Conservation (phyloP, 345 rosid genomes). For the Murraya paniculata region DNA sequence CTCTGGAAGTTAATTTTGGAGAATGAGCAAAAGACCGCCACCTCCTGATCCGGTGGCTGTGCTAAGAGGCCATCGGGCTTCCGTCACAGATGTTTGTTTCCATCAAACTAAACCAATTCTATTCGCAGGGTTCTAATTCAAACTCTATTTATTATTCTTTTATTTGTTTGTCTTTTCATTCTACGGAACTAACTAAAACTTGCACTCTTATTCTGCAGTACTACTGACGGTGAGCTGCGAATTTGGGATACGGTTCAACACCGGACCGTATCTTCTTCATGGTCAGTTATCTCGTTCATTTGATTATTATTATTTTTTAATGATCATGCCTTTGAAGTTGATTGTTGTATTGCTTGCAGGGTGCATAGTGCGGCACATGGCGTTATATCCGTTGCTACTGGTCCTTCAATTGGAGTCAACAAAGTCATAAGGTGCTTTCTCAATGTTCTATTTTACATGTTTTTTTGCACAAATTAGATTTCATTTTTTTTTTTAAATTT, state of each 20-base stretch:
- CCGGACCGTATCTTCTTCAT: constrained; percentile 67
- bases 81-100: constrained; percentile 77
- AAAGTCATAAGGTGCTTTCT: constrained; percentile 69
- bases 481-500: neutral
- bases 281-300: constrained; percentile 30
- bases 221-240: constrained; percentile 86
- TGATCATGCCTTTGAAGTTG: constrained; percentile 6
- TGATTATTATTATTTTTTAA: neutral
- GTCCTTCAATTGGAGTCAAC: constrained; percentile 56
- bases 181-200: neutral
- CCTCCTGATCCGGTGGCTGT: constrained; percentile 94
- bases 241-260: constrained; percentile 79
- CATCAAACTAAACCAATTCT: constrained; percentile 65
- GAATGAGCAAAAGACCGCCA: constrained; percentile 67
- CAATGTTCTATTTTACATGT: neutral
- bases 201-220: constrained; percentile 40
- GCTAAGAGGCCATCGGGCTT: constrained; percentile 90
- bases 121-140: constrained; percentile 61
- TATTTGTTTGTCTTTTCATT: neutral
- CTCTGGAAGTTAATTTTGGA: neutral
- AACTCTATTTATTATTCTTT: neutral
- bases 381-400: constrained; percentile 60
- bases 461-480: neutral
- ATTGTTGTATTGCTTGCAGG: constrained; percentile 37
- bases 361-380: constrained; percentile 89